Percentiles rank a stretch among this genome's conserved stretches.
phyloP scores from a whole-genome alignment of 345 rosid species.

The Euphorbia pulcherrima region DNA sequence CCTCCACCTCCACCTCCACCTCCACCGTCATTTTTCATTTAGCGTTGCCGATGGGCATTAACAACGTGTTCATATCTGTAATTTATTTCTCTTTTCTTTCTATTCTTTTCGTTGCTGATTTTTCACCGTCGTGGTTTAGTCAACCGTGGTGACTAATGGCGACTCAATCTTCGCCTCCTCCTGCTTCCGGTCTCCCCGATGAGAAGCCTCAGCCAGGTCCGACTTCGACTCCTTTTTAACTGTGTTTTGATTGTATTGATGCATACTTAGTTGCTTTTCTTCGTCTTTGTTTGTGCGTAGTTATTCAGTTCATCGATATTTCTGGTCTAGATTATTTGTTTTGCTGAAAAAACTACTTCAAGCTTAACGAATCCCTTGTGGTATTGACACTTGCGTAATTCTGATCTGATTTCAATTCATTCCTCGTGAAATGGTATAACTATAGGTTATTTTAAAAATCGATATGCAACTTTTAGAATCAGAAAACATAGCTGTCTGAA shows the following conservation, averaged over 20 bases:
- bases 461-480: not conserved
- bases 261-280: not conserved
- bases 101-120: not conserved
- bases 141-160: conserved; percentile 32
- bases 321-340: not conserved
- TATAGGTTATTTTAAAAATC: not conserved
- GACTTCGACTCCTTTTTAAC: not conserved
- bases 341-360: not conserved
- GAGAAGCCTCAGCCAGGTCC: conserved; percentile 37
- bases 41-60: not conserved
- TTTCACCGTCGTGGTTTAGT: conserved; percentile 1
- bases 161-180: conserved; percentile 33
- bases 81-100: not conserved
- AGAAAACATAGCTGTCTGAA: not conserved
- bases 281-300: not conserved
- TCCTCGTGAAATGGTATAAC: not conserved
- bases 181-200: conserved; percentile 23
- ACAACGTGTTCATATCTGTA: not conserved
- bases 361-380: not conserved
- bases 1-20: not conserved
- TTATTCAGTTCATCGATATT: not conserved
- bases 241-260: not conserved
- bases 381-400: not conserved
- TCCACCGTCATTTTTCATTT: not conserved
- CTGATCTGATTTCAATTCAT: not conserved